Evolutionary conservation across 2,329 filamentous ascomycete species (phyloP).

Genomic region (Fusarium piperis): DNA sequence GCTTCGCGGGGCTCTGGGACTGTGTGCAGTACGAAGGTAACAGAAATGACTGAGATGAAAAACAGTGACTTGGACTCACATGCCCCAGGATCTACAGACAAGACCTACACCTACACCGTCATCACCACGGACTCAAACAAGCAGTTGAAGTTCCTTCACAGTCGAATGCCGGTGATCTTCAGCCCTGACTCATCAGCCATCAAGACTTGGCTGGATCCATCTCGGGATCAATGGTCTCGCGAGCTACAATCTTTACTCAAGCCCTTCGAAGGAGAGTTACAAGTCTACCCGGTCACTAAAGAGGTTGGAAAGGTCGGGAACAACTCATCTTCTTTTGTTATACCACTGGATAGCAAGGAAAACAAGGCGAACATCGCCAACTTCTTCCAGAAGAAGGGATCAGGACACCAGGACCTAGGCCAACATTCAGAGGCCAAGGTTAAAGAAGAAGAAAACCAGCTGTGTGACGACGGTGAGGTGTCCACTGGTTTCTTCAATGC

Average conservation of each 20-base stretch:
- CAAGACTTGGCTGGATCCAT: constrained; percentile 81
- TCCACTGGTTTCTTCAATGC: not conserved
- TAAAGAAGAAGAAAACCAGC: constrained; percentile 8
- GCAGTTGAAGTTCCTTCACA: constrained; percentile 86
- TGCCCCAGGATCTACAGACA: constrained; percentile 58
- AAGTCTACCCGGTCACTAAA: constrained; percentile 85
- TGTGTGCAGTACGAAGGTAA: constrained; percentile 81
- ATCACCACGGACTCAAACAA: constrained; percentile 90
- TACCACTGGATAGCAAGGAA: constrained; percentile 83
- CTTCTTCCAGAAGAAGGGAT: constrained; percentile 72
- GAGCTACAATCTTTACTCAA: constrained; percentile 83
- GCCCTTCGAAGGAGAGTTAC: constrained; percentile 81
- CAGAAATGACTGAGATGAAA: not conserved
- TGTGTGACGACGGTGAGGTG: not conserved
- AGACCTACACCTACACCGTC: constrained; percentile 88
- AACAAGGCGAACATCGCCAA: constrained; percentile 96
- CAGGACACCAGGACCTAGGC: not conserved
- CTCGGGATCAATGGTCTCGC: constrained; percentile 74
- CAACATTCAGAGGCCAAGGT: not conserved
- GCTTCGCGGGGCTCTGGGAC: constrained; percentile 92
- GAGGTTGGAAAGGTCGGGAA: constrained; percentile 96
- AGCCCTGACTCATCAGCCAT: constrained; percentile 78
- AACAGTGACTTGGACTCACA: not conserved
- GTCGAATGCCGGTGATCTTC: constrained; percentile 94
- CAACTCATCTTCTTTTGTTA: constrained; percentile 82